Evolutionary conservation across 78 protist species (phyloP).

Genomic region (Reticulomyxa filosa): DNA sequence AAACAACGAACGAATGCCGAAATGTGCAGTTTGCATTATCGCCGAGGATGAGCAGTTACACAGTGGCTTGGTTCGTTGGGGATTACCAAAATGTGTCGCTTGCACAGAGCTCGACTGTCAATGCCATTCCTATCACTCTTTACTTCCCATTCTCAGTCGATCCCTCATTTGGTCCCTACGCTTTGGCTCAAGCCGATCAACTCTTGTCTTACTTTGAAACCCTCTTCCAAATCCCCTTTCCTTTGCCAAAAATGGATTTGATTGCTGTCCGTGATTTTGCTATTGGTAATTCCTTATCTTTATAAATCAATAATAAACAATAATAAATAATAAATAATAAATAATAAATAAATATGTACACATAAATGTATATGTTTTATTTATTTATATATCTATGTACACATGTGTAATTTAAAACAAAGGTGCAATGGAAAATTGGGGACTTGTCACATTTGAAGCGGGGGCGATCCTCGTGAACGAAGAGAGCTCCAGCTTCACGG

Average conservation of each 20-base stretch:
- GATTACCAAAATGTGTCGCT: neutral
- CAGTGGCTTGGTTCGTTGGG: neutral
- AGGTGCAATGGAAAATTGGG: constrained; percentile 39
- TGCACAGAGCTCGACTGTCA: neutral
- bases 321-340: too few species aligned
- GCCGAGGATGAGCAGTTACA: neutral
- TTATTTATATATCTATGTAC: too few species aligned
- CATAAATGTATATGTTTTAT: too few species aligned
- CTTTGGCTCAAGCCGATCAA: neutral
- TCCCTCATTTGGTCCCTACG: neutral
- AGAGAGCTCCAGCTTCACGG: neutral
- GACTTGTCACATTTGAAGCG: constrained; percentile 13
- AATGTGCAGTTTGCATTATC: neutral
- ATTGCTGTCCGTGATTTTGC: constrained; percentile 13
- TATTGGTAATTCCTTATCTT: too few species aligned
- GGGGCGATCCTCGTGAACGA: neutral
- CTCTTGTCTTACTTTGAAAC: too few species aligned
- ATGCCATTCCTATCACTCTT: neutral
- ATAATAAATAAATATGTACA: too few species aligned
- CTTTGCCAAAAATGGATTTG: constrained; percentile 16
- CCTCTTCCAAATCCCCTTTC: neutral
- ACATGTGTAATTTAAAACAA: too few species aligned
- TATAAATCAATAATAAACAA: too few species aligned
- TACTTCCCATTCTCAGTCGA: neutral
- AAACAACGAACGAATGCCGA: neutral